Evolutionary conservation across 495 filamentous ascomycete species (phyloP), one percentile per base, ranked within the genome.

Genomic region (Aspergillus egyptiacus): DNA sequence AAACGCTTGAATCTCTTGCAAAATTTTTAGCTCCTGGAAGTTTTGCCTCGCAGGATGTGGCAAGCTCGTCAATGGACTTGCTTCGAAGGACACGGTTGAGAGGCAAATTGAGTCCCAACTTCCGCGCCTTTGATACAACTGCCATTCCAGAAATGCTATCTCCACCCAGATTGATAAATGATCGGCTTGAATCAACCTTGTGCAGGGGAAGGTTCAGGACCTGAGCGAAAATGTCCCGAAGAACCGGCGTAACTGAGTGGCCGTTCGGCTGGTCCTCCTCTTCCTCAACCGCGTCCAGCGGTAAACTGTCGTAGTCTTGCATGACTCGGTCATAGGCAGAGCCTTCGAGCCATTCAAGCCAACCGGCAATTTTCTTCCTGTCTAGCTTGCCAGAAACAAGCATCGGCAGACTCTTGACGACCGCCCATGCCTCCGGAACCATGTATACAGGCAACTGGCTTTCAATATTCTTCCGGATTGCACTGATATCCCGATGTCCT

Each of bases 321-420:
- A 72, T 68, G 22, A 73, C 69, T 10, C 60, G 61, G 47, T 68
- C 62, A 25, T 68, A 68, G 0, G 62, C 59, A 0, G 43, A 46
- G 2, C 69, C 56, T 33, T 73, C 65, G 23, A 75, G 54, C 4
- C 58, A 54, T 43, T 74, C 72, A 24, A 76, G 33, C 71, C 71
- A 77, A 6, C 47, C 55, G 1, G 66, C 65, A 41, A 76, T 68
- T 40, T 61, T 61, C 47, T 77, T 76, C 7, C 72, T 56, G 47
- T 77, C 74, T 11, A 75, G 51, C 48, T 78, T 78, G 9, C 73
- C 73, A 17, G 73, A 76, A 1, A 73, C 68, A 31, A 72, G 62
- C 63, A 74, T 69, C 2, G 75, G 75, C 3, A 78, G 49, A 13
- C 56, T 61, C 23, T 69, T 64, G 22, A 77, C 53, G 5, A 69